These are phyloP conservation scores for Pseudogymnoascus destructans DNA, from an alignment of 2,329 filamentous ascomycete species.

Conservation along the genomic window DNA sequence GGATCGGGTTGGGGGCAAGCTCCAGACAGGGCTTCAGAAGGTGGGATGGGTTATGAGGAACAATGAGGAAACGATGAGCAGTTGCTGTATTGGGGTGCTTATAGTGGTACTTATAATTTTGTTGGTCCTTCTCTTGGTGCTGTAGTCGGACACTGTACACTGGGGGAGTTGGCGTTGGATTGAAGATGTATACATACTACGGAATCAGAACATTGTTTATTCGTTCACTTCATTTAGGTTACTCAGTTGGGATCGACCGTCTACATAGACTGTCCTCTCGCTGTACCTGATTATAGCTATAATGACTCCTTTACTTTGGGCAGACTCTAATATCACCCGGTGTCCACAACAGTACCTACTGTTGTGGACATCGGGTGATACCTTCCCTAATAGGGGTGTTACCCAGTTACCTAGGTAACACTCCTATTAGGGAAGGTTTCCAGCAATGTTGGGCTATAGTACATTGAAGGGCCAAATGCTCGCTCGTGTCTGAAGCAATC, in stretches of 20 bases:
- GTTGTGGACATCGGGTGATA: no score
- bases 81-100: conserved; percentile 80
- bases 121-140: conserved; percentile 60
- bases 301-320: not conserved
- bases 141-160: conserved; percentile 28
- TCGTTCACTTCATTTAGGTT: not conserved
- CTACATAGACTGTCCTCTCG: not conserved
- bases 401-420: no score
- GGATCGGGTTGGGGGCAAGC: conserved; percentile 73
- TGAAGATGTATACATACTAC: not conserved
- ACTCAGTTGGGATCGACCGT: not conserved
- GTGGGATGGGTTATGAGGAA: conserved; percentile 71
- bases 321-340: not conserved
- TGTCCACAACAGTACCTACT: not conserved
- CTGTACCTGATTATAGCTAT: not conserved
- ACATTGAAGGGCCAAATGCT: not conserved
- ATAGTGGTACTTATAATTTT: conserved; percentile 82
- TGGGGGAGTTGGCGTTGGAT: not conserved
- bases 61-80: conserved; percentile 80
- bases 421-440: not conserved
- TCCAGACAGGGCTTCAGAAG: conserved; percentile 78
- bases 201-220: not conserved
- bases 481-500: not conserved
- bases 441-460: not conserved
- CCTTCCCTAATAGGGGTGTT: no score